Percentiles rank a stretch among this genome's conserved stretches.
Evolutionary conservation across 495 filamentous ascomycete species (phyloP).

Genomic region (Podospora pseudoanserina): DNA sequence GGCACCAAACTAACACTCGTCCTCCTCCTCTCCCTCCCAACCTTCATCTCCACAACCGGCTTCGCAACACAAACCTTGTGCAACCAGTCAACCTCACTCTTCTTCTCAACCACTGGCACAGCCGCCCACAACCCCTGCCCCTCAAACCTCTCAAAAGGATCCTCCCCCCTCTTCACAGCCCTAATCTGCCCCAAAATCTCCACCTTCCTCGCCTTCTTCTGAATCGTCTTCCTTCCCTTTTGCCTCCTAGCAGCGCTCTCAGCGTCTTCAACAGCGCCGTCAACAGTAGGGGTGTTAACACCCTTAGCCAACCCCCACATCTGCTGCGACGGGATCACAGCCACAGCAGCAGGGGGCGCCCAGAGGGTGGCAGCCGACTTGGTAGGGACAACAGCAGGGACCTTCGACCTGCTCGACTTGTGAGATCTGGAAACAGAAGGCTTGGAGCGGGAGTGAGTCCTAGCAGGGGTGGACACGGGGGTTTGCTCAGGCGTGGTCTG

Average conservation of each 20-base stretch:
- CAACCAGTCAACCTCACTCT: conserved; percentile 21
- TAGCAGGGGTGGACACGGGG: background rate
- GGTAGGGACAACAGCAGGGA: background rate
- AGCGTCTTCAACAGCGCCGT: conserved; percentile 20
- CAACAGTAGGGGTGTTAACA: background rate
- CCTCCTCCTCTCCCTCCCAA: background rate
- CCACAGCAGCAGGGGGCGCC: conserved; percentile 2
- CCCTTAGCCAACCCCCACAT: conserved; percentile 17
- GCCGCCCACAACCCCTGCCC: conserved; percentile 21
- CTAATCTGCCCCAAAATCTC: conserved; percentile 30
- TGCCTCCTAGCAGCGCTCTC: conserved; percentile 18
- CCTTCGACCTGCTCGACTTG: background rate
- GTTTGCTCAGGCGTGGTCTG: background rate
- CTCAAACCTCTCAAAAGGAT: conserved; percentile 16
- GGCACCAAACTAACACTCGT: background rate
- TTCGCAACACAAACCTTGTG: conserved; percentile 3
- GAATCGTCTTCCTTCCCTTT: conserved; percentile 17
- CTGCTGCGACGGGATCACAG: background rate
- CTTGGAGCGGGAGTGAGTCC: background rate
- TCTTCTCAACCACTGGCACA: background rate
- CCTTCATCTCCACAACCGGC: background rate
- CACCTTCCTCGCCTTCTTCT: conserved; percentile 10
- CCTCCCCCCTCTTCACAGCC: conserved; percentile 19
- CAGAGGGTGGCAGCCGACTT: conserved; percentile 7
- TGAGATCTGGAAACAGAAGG: background rate